Conservation (phyloP, 1,284 basidiomycete species). For the Melampsora occidentalis region DNA sequence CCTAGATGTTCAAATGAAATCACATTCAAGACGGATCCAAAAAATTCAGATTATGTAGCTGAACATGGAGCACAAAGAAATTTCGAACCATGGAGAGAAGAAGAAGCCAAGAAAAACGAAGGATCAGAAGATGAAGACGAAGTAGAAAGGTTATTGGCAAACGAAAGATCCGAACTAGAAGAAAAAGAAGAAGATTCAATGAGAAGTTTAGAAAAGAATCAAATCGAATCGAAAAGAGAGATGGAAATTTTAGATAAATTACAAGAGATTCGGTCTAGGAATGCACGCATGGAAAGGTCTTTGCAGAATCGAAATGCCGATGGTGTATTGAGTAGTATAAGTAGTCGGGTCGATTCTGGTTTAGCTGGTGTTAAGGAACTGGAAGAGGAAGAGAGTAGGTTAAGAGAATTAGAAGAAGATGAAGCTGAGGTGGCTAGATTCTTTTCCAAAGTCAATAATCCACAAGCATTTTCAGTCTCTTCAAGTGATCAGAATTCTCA, state of each 20-base stretch:
- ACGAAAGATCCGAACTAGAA: conserved; percentile 63
- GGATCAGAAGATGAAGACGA: conserved; percentile 65
- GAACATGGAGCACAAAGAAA: conserved; percentile 92
- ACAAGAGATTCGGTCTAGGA: conserved; percentile 87
- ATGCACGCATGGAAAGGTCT: conserved; percentile 78
- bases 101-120: conserved; percentile 58
- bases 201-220: conserved; percentile 90
- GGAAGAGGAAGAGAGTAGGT: conserved; percentile 22
- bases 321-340: conserved; percentile 47
- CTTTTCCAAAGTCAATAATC: conserved; percentile 32
- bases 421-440: conserved; percentile 41
- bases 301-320: conserved; percentile 48
- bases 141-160: conserved; percentile 48
- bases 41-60: conserved; percentile 88
- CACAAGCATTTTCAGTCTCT: background rate
- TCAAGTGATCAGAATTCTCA: background rate
- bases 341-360: conserved; percentile 41
- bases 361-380: conserved; percentile 36
- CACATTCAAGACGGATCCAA: conserved; percentile 99
- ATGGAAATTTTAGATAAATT: conserved; percentile 98
- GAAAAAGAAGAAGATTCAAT: conserved; percentile 90
- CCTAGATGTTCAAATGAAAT: conserved; percentile 95
- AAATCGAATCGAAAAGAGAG: conserved; percentile 85
- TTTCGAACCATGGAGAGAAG: conserved; percentile 87
- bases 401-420: conserved; percentile 43